phyloP scores from a whole-genome alignment of 2,329 filamentous ascomycete genomes.

The Trichoderma koningiopsis region DNA sequence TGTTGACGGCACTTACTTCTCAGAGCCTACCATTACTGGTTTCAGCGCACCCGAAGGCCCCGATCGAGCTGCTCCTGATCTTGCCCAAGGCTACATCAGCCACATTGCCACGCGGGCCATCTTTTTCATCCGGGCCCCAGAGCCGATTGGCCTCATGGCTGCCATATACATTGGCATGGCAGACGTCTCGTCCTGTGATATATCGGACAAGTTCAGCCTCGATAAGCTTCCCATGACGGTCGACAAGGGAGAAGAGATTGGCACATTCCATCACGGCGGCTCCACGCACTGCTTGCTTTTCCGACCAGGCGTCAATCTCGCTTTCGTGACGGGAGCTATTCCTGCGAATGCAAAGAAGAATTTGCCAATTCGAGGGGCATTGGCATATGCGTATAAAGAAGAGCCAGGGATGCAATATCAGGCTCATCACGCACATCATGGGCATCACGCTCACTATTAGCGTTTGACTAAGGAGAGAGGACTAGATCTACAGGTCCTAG shows the following conservation, averaged over 20 bases:
- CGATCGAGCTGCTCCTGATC: slow-evolving; percentile 28
- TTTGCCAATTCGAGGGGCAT: slow-evolving; percentile 28
- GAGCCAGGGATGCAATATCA: background rate
- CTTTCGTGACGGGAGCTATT: slow-evolving; percentile 28
- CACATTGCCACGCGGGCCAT: slow-evolving; percentile 65
- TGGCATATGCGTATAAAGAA: slow-evolving; percentile 28
- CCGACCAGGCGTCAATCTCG: slow-evolving; percentile 51
- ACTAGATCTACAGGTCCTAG: background rate
- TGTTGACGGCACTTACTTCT: slow-evolving; percentile 64
- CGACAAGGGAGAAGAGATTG: slow-evolving; percentile 66
- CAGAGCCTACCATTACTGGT: slow-evolving; percentile 43
- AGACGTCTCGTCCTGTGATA: slow-evolving; percentile 66
- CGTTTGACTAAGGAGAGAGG: background rate
- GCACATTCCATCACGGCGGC: slow-evolving; percentile 75
- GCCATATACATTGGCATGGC: slow-evolving; percentile 72
- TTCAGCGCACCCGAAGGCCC: slow-evolving; percentile 26
- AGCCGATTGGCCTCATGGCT: slow-evolving; percentile 65
- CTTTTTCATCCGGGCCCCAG: slow-evolving; percentile 68
- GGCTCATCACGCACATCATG: background rate
- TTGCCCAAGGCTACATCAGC: slow-evolving; percentile 63
- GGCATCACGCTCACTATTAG: too few relatives aligned
- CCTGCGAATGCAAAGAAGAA: slow-evolving; percentile 27
- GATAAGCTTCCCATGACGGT: background rate
- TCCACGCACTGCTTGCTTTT: slow-evolving; percentile 67
- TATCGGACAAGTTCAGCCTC: slow-evolving; percentile 40